A percentile compares a stretch with the other conserved stretches of the same genome.
Conservation (phyloP, 208 protist genomes). For the Leptomonas seymouri region DNA sequence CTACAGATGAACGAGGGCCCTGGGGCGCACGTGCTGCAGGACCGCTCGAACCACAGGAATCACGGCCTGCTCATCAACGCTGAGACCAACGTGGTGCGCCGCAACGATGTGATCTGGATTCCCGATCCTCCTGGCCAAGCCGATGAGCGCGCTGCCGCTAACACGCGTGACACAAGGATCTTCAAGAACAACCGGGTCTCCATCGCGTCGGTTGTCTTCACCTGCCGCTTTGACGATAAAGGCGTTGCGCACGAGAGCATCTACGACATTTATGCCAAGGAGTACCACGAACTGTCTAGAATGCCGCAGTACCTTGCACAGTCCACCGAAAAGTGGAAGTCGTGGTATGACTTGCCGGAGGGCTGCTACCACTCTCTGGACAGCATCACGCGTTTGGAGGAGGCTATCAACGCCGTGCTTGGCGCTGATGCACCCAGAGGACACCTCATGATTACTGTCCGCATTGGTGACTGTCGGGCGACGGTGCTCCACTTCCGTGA, state of each 20-base stretch:
- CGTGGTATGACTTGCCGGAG: constrained; percentile 67
- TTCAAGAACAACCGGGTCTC: constrained; percentile 85
- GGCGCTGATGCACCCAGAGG: constrained; percentile 48
- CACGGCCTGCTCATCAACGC: constrained; percentile 80
- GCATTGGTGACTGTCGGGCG: constrained; percentile 86
- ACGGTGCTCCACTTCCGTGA: constrained; percentile 78
- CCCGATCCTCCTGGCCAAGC: constrained; percentile 40
- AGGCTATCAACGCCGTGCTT: constrained; percentile 73
- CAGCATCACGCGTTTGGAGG: constrained; percentile 72
- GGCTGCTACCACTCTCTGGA: constrained; percentile 71
- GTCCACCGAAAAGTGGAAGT: constrained; percentile 55
- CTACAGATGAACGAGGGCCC: constrained; percentile 85
- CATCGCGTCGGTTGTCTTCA: constrained; percentile 83
- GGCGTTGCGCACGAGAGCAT: constrained; percentile 62
- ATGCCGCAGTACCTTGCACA: constrained; percentile 63
- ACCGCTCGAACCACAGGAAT: constrained; percentile 65
- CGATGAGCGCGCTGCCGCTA: constrained; percentile 31
- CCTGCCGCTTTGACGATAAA: constrained; percentile 64
- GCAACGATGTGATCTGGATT: constrained; percentile 82
- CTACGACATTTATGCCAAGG: constrained; percentile 58
- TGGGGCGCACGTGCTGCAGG: constrained; percentile 80
- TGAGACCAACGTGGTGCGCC: constrained; percentile 61
- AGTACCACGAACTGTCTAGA: constrained; percentile 27
- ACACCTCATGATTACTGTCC: constrained; percentile 85
- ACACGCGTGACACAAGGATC: constrained; percentile 54